Percentiles rank a stretch among this genome's conserved stretches.
phyloP scores from a whole-genome alignment of 2,329 filamentous ascomycete genomes.

The Penicillium glabrum region DNA sequence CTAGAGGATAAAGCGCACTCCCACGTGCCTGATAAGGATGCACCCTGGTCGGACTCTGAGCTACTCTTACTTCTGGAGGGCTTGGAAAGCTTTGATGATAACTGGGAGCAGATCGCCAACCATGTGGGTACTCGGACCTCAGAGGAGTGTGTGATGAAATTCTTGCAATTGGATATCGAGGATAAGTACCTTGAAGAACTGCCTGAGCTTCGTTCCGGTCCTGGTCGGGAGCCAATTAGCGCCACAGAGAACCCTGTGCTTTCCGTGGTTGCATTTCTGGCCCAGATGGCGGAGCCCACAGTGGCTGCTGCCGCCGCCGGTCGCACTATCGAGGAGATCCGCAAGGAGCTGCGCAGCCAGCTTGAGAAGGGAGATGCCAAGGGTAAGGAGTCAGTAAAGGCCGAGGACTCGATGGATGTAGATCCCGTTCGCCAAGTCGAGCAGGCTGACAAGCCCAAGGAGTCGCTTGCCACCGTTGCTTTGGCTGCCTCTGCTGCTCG shows the following conservation, averaged over 20 bases:
- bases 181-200: slow-evolving; percentile 93
- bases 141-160: slow-evolving; percentile 96
- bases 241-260: slow-evolving; percentile 95
- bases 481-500: slow-evolving; percentile 84
- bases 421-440: slow-evolving; percentile 41
- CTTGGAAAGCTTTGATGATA: slow-evolving; percentile 88
- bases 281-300: slow-evolving; percentile 83
- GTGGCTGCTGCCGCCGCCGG: slow-evolving; percentile 89
- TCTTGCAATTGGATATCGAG: slow-evolving; percentile 93
- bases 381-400: slow-evolving; percentile 51
- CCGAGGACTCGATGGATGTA: slow-evolving; percentile 61
- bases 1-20: slow-evolving; percentile 86
- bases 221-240: slow-evolving; percentile 83
- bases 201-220: slow-evolving; percentile 64
- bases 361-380: slow-evolving; percentile 63
- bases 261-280: slow-evolving; percentile 92
- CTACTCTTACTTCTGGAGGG: slow-evolving; percentile 85
- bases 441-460: slow-evolving; percentile 45
- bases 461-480: slow-evolving; percentile 67
- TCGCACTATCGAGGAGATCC: slow-evolving; percentile 83
- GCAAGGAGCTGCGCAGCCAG: slow-evolving; percentile 73
- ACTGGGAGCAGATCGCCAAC: slow-evolving; percentile 91
- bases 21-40: slow-evolving; percentile 75
- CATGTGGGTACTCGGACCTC: slow-evolving; percentile 88
- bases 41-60: slow-evolving; percentile 89